phyloP scores from a whole-genome alignment of 768 basidiomycete genomes.

The Boletus reticulatus region DNA sequence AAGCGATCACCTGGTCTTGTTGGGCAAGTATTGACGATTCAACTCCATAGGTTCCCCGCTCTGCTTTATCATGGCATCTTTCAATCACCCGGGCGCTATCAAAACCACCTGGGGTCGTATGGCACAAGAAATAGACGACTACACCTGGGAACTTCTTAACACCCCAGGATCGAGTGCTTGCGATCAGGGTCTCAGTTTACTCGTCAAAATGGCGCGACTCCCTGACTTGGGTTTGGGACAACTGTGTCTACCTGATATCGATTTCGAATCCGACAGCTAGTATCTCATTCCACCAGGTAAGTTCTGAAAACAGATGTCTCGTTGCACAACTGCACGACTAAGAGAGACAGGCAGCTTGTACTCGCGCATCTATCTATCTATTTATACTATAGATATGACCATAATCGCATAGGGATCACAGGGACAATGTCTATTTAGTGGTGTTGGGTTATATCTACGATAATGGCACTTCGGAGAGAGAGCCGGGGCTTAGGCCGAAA shows the following conservation, averaged over 20 bases:
- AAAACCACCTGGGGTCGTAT: slow-evolving; percentile 66
- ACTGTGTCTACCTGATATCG: slow-evolving; percentile 37
- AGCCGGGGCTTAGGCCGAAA: slow-evolving; percentile 14
- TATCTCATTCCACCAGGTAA: slow-evolving; percentile 1
- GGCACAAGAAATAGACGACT: slow-evolving; percentile 66
- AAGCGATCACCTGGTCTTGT: slow-evolving; percentile 25
- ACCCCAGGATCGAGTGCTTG: slow-evolving; percentile 33
- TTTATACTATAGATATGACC: slow-evolving; percentile 12
- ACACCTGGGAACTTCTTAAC: slow-evolving; percentile 62
- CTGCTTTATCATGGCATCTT: slow-evolving; percentile 73
- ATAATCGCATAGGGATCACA: slow-evolving; percentile 14
- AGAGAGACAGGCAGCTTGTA: slow-evolving; percentile 4
- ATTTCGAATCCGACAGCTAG: slow-evolving; percentile 24
- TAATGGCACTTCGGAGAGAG: background rate
- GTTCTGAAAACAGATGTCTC: background rate
- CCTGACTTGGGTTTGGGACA: slow-evolving; percentile 73
- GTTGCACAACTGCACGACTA: background rate
- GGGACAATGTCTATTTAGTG: slow-evolving; percentile 13
- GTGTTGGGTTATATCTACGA: background rate
- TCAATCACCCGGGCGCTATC: slow-evolving; percentile 61
- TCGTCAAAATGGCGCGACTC: slow-evolving; percentile 74
- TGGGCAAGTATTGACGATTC: background rate
- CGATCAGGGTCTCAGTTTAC: slow-evolving; percentile 51
- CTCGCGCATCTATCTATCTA: slow-evolving; percentile 13
- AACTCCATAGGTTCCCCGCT: slow-evolving; percentile 61